A percentile compares a stretch with the other conserved stretches of the same genome.
Conservation (phyloP, 495 filamentous ascomycete genomes). For the Podospora sp. region DNA sequence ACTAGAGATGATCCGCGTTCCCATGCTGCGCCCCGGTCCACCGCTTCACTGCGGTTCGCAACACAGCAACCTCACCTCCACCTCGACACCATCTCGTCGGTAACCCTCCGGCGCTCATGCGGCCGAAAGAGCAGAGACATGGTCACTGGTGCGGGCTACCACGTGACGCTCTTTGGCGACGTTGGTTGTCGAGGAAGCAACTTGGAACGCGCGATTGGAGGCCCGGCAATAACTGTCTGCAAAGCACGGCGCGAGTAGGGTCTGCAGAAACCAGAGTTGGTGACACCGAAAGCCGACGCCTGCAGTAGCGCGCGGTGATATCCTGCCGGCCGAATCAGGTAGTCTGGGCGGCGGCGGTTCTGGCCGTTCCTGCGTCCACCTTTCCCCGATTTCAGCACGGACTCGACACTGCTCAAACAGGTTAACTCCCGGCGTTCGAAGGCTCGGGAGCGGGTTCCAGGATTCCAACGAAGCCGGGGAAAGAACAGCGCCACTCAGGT, state of each 20-base stretch:
- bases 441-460: not conserved
- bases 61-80: not conserved
- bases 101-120: not conserved
- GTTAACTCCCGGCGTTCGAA: not conserved
- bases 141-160: not conserved
- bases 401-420: not conserved
- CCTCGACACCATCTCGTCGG: not conserved
- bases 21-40: not conserved
- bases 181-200: too few relatives aligned
- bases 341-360: too few relatives aligned
- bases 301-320: slow-evolving; percentile 9
- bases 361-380: not conserved
- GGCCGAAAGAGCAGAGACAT: not conserved
- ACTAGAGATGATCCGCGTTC: not conserved
- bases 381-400: not conserved
- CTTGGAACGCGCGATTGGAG: too few relatives aligned
- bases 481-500: not conserved
- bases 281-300: slow-evolving; percentile 9
- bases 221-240: not conserved
- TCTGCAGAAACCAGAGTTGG: not conserved
- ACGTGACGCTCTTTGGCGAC: not conserved
- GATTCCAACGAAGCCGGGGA: not conserved
- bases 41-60: not conserved
- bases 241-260: not conserved
- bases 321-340: not conserved